Conservation (phyloP, 352 stramenopile genomes). For the Elongisporangium prolatum region DNA sequence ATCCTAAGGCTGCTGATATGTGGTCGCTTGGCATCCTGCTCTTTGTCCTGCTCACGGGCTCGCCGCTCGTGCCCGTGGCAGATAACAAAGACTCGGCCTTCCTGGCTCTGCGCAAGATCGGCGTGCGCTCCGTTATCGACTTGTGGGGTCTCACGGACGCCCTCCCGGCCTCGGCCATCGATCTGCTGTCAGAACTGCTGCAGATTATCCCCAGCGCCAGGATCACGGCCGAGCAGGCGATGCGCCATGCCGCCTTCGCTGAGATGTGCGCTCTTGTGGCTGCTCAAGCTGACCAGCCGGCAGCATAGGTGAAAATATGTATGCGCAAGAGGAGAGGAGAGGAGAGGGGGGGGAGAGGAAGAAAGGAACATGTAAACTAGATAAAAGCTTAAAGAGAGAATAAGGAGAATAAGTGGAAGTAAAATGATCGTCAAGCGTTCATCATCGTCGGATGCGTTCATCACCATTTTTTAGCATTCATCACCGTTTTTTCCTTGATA, state of each 20-base stretch:
- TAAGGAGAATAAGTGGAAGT: too few species aligned
- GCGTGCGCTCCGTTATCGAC: conserved; percentile 21
- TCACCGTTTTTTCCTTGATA: too few species aligned
- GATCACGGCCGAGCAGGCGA: conserved; percentile 14
- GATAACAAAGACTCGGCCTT: conserved; percentile 30
- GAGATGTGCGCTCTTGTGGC: too few species aligned
- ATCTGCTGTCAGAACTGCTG: conserved; percentile 25
- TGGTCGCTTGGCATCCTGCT: conserved; percentile 64
- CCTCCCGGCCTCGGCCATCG: conserved; percentile 14
- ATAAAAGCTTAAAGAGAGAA: too few species aligned
- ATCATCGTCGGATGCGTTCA: too few species aligned
- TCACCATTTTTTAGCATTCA: too few species aligned
- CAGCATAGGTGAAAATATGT: too few species aligned
- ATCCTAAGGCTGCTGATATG: conserved; percentile 42
- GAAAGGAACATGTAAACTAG: too few species aligned
- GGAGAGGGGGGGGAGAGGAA: too few species aligned
- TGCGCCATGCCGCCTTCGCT: conserved; percentile 12
- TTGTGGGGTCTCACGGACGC: conserved; percentile 19
- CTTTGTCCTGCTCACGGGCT: conserved; percentile 53
- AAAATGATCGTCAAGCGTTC: too few species aligned
- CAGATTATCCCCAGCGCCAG: conserved; percentile 21
- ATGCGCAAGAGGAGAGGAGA: too few species aligned
- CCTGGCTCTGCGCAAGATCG: conserved; percentile 23
- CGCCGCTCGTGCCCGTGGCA: conserved; percentile 39
- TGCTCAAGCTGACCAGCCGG: too few species aligned